Evolutionary conservation across 2,329 filamentous ascomycete genomes (phyloP), one percentile per base, ranked within the genome.

Genomic region (Microcera coccophila): DNA sequence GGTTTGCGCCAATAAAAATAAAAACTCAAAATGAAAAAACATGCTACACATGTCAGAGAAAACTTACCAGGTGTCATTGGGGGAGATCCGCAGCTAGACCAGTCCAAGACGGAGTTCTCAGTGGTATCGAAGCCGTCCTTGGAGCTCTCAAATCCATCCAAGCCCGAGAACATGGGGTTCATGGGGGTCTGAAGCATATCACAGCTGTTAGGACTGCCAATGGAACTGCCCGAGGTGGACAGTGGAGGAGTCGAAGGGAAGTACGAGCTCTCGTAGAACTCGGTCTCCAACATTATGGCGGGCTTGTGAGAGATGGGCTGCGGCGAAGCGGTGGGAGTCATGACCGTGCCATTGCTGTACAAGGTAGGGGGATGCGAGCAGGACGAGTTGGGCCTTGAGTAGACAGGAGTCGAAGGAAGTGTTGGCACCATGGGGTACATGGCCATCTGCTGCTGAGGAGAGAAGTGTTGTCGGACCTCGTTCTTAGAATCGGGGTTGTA

Each of bases 21-120:
- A 22, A 19, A 21, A n/a, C 22, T 21, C 20, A 24, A 46, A 36
- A 12, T 11, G 37, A 21, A 37, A 16, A 7, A 19, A 31, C 18
- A 19, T 18, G 16, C 22, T 21, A 17, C 48, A 40, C 28, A 37
- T 34, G 33, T 46, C 18, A 15, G 22, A n/a, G 20, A n/a, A 16
- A 20, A 80, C 88, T 73, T 84, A 95, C 89, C 82, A 79, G 90
- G 90, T 59, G 89, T 94, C 79, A 95, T 81, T 18, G 89, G 88
- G 39, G 90, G 90, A 22, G 90, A 95, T 45, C 79, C 78, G 47
- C 82, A 84, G 63, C 78, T 82, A 44, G 84, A 75, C 85, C 88
- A 94, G 57, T 91, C 86, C 51, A 85, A 74, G 51, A 86, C 80
- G 42, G 91, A 76, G 50, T 82, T 82, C 69, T 93, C 87, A 16